Percentiles rank a stretch among this genome's conserved stretches.
These are phyloP conservation scores for Blastobotrys buckinghamii DNA, from an alignment of 1,139 yeast genomes.

Conservation along the genomic window DNA sequence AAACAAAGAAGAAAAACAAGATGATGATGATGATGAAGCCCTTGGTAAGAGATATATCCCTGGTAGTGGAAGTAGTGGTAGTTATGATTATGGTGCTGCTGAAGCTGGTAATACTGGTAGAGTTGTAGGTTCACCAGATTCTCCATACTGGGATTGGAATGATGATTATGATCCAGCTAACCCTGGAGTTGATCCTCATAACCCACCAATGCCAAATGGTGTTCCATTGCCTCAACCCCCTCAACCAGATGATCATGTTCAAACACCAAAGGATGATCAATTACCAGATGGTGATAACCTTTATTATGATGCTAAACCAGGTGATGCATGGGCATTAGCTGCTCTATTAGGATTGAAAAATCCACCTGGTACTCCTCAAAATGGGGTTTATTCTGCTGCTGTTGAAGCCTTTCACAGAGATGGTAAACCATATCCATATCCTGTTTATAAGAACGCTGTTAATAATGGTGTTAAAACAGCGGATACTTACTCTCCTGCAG, in stretches of 20 bases:
- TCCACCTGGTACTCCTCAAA: slow-evolving; percentile 2
- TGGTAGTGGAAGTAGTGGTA: neutral
- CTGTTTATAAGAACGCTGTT: neutral
- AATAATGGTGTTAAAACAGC: neutral
- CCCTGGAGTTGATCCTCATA: neutral
- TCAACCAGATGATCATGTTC: slow-evolving; percentile 1
- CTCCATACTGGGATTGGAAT: neutral
- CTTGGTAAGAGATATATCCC: neutral
- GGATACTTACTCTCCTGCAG: neutral
- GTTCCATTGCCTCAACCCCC: neutral
- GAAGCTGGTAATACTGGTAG: too few relatives aligned
- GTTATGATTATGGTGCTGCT: neutral
- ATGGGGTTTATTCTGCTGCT: neutral
- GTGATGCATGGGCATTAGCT: slow-evolving; percentile 2
- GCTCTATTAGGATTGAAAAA: neutral
- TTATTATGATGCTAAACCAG: slow-evolving; percentile 2
- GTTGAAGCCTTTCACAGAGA: neutral
- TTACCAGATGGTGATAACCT: neutral
- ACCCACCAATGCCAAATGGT: slow-evolving; percentile 5
- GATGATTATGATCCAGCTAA: slow-evolving; percentile 2
- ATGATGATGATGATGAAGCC: neutral
- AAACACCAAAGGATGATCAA: neutral
- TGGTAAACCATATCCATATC: neutral
- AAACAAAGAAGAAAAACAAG: neutral
- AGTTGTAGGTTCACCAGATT: neutral